Evolutionary conservation across 1,284 basidiomycete species (phyloP).

Genomic region (Ceratorhiza oryzae-sativae): DNA sequence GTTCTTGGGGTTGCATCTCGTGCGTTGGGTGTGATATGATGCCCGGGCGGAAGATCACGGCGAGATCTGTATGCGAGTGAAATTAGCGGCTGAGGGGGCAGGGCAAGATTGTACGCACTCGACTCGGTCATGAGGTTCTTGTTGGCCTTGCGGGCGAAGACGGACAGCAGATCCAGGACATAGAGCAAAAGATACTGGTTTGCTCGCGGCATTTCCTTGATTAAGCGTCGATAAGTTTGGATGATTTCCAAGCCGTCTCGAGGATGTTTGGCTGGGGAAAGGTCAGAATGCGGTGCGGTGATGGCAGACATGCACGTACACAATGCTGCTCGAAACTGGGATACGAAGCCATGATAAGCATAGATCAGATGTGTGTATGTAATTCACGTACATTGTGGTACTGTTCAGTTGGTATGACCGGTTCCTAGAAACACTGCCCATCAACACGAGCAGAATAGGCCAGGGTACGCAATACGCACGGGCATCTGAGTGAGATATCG

Average conservation of each 20-base stretch:
- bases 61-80: conserved; percentile 68
- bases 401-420: conserved; percentile 86
- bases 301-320: conserved; percentile 55
- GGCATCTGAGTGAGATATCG: conserved; percentile 97
- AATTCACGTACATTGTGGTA: conserved; percentile 76
- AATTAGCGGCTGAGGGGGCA: not conserved
- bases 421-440: conserved; percentile 63
- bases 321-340: conserved; percentile 82
- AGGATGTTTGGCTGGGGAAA: conserved; percentile 63
- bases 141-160: conserved; percentile 89
- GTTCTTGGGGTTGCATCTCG: conserved; percentile 81
- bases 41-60: conserved; percentile 93
- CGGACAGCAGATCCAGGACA: conserved; percentile 92
- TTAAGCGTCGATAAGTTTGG: conserved; percentile 81
- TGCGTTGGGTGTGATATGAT: conserved; percentile 88
- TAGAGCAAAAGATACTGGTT: conserved; percentile 96
- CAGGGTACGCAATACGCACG: conserved; percentile 59
- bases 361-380: conserved; percentile 7
- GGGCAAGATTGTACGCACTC: conserved; percentile 63
- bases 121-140: conserved; percentile 96
- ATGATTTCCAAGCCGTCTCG: conserved; percentile 73
- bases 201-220: conserved; percentile 81
- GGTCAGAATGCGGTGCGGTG: conserved; percentile 33
- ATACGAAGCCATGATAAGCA: not conserved
- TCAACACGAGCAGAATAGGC: conserved; percentile 32